Conservation (phyloP, 2,329 filamentous ascomycete genomes). For the Aspergillus unguis region DNA sequence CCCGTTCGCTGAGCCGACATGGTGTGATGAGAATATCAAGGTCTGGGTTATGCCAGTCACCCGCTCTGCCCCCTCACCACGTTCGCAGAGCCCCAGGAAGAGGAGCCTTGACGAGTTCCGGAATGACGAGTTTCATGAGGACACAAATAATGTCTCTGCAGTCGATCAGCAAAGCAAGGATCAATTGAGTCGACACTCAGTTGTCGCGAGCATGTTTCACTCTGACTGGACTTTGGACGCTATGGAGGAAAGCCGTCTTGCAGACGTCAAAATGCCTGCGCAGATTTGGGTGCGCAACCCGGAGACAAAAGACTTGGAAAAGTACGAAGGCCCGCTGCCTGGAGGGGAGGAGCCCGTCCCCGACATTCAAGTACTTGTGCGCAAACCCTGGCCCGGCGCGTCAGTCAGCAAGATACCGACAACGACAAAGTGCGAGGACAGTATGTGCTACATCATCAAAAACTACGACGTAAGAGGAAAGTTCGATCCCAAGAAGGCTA, state of each 20-base stretch:
- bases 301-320: constrained; percentile 60
- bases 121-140: constrained; percentile 46
- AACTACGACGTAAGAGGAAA: constrained; percentile 73
- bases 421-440: constrained; percentile 62
- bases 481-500: constrained; percentile 67
- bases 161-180: constrained; percentile 34
- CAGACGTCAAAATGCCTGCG: constrained; percentile 65
- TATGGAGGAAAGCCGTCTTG: constrained; percentile 63
- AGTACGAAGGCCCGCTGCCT: constrained; percentile 67
- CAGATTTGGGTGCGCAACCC: constrained; percentile 65
- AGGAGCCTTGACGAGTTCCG: constrained; percentile 51
- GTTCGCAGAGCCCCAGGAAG: constrained; percentile 41
- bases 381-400: constrained; percentile 75
- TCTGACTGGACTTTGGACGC: constrained; percentile 71
- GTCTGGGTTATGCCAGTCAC: constrained; percentile 76
- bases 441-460: constrained; percentile 84
- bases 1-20: constrained; percentile 58
- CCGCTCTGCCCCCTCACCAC: constrained; percentile 13
- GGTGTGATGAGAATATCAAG: constrained; percentile 70
- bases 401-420: constrained; percentile 63
- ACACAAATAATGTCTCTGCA: constrained; percentile 4
- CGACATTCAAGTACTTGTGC: constrained; percentile 67
- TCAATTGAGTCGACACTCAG: constrained; percentile 54
- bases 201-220: constrained; percentile 76
- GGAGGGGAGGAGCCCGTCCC: constrained; percentile 51